These are phyloP conservation scores for Russula olivacea DNA, from an alignment of 768 basidiomycete genomes.

Conservation along the genomic window DNA sequence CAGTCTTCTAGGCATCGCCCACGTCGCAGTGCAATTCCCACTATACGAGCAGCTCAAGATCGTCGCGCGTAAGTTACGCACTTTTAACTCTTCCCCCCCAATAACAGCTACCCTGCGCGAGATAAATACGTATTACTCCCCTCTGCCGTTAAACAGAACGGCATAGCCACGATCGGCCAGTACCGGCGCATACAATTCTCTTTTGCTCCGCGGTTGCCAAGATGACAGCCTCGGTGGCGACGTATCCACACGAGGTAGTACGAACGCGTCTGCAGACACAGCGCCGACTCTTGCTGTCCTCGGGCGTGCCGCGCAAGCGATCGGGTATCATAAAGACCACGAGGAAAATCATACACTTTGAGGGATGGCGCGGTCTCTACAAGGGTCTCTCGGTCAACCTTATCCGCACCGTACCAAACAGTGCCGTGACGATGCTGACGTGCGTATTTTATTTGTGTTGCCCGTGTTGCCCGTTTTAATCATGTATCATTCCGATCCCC, in stretches of 20 bases:
- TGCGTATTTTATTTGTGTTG: constrained; percentile 37
- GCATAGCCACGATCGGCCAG: constrained; percentile 29
- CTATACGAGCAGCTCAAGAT: constrained; percentile 90
- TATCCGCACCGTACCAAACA: constrained; percentile 90
- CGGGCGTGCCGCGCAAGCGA: constrained; percentile 56
- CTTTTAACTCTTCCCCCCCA: not conserved
- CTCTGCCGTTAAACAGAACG: constrained; percentile 10
- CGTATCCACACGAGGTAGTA: constrained; percentile 97
- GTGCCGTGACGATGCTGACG: constrained; percentile 94
- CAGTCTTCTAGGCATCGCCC: constrained; percentile 86
- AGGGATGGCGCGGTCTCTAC: constrained; percentile 89
- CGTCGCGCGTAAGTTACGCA: constrained; percentile 59
- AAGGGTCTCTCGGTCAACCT: constrained; percentile 93
- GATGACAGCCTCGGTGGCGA: constrained; percentile 91
- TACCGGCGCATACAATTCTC: constrained; percentile 64
- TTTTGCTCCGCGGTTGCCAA: constrained; percentile 90
- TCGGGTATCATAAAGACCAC: constrained; percentile 67
- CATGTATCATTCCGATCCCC: not conserved
- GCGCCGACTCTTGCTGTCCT: constrained; percentile 44
- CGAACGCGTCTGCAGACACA: constrained; percentile 96
- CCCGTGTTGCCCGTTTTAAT: not conserved
- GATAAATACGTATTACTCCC: not conserved
- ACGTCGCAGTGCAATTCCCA: constrained; percentile 97
- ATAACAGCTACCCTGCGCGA: not conserved
- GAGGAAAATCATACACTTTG: constrained; percentile 64